A percentile compares a stretch with the other conserved stretches of the same genome.
These are phyloP conservation scores for Clonostachys rosea DNA, from an alignment of 2,329 filamentous ascomycete species.

Conservation along the genomic window DNA sequence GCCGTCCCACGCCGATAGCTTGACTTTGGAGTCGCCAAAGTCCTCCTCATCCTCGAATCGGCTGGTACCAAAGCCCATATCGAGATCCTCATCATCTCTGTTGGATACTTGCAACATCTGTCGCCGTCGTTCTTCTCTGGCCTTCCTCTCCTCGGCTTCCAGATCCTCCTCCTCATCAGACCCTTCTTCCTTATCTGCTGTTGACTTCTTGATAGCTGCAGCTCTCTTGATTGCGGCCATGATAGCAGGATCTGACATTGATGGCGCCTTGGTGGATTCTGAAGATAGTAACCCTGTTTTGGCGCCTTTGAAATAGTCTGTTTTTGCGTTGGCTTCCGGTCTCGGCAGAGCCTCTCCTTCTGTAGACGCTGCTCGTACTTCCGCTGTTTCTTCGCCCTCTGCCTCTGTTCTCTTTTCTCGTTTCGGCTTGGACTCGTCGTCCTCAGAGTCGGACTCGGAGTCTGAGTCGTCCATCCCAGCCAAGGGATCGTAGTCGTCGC, in stretches of 20 bases:
- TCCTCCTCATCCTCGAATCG: conserved; percentile 87
- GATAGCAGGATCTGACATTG: conserved; percentile 70
- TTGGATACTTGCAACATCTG: conserved; percentile 70
- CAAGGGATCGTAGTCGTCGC: conserved; percentile 64
- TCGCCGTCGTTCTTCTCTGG: conserved; percentile 64
- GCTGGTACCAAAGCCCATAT: conserved; percentile 89
- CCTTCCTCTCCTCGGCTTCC: conserved; percentile 38
- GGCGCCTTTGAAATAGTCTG: conserved; percentile 60
- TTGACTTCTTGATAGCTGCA: conserved; percentile 48
- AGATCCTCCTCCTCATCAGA: conserved; percentile 29
- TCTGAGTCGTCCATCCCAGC: conserved; percentile 47
- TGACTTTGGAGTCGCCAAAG: conserved; percentile 62
- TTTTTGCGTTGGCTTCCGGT: conserved; percentile 29
- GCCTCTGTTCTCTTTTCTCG: conserved; percentile 8
- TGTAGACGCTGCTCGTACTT: not conserved
- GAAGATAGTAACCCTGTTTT: conserved; percentile 50
- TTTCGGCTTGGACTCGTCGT: conserved; percentile 30
- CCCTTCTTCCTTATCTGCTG: conserved; percentile 16
- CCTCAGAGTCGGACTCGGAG: conserved; percentile 38
- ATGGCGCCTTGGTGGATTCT: conserved; percentile 43
- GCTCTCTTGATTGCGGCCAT: conserved; percentile 84
- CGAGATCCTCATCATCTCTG: conserved; percentile 84
- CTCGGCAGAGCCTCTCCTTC: conserved; percentile 29
- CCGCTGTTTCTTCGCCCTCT: conserved; percentile 8
- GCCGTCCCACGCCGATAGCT: conserved; percentile 62